These are phyloP conservation scores for Thalassia testudinum DNA, from an alignment of 116 monocot species.

Conservation along the genomic window DNA sequence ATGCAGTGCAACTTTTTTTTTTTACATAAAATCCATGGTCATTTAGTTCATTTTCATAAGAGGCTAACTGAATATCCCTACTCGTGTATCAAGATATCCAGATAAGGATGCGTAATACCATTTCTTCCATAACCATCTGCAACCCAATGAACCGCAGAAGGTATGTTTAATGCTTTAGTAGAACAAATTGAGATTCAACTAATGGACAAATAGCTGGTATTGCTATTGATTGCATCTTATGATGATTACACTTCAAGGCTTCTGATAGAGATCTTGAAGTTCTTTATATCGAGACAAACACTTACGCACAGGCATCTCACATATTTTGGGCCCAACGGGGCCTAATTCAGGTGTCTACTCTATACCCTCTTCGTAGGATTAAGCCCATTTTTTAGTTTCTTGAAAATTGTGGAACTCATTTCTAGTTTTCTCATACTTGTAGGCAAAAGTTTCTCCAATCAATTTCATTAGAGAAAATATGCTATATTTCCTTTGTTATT, in stretches of 20 bases:
- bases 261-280: slow-evolving; percentile 38
- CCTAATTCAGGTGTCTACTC: slow-evolving; percentile 57
- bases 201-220: too few species aligned
- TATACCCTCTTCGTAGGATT: too few species aligned
- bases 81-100: slow-evolving; percentile 52
- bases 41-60: too few species aligned
- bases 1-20: neutral
- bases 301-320: slow-evolving; percentile 67
- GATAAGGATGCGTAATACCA: slow-evolving; percentile 63
- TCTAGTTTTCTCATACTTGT: neutral
- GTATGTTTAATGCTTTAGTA: slow-evolving; percentile 18
- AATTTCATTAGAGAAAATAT: slow-evolving; percentile 23
- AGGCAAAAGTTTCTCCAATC: slow-evolving; percentile 82
- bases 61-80: neutral
- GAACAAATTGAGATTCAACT: too few species aligned
- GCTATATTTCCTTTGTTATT: neutral
- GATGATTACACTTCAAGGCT: too few species aligned
- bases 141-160: slow-evolving; percentile 43
- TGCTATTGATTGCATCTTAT: too few species aligned
- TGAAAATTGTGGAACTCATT: neutral
- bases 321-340: slow-evolving; percentile 88
- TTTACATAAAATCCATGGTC: neutral
- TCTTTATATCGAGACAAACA: slow-evolving; percentile 74
- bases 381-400: neutral
- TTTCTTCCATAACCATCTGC: slow-evolving; percentile 74